Conservation (phyloP, 768 basidiomycete genomes). For the Melanogaster broomeanus region DNA sequence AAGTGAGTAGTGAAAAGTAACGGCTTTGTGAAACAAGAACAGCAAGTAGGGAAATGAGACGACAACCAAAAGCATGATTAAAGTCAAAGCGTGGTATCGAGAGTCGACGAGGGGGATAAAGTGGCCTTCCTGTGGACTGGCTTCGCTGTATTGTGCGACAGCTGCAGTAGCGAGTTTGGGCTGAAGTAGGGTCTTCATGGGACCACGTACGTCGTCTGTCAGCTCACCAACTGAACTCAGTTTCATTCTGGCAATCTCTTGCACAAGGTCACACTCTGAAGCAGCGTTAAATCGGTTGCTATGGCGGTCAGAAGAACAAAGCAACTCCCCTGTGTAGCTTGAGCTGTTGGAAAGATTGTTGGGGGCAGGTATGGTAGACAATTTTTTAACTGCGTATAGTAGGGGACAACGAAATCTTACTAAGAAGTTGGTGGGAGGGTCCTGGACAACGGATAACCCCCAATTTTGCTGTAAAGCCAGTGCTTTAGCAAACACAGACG, state of each 20-base stretch:
- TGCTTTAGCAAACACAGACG: slow-evolving; percentile 25
- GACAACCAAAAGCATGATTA: too few species aligned
- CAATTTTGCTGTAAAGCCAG: slow-evolving; percentile 42
- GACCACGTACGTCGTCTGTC: too few species aligned
- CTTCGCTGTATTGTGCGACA: slow-evolving; percentile 59
- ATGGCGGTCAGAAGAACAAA: slow-evolving; percentile 41
- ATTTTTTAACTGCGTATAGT: slow-evolving; percentile 40
- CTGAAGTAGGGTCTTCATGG: too few species aligned
- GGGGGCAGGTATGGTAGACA: slow-evolving; percentile 48
- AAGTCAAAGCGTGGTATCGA: too few species aligned
- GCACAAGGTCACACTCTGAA: slow-evolving; percentile 69
- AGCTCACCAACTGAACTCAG: too few species aligned
- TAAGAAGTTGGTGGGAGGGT: slow-evolving; percentile 37
- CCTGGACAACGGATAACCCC: slow-evolving; percentile 44
- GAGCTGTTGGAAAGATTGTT: slow-evolving; percentile 31
- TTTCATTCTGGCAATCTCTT: too few species aligned
- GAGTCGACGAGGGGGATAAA: too few species aligned
- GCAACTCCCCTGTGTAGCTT: slow-evolving; percentile 18
- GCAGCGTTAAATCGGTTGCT: slow-evolving; percentile 53
- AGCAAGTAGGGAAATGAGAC: too few species aligned
- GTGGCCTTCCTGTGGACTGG: slow-evolving; percentile 75
- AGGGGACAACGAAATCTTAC: slow-evolving; percentile 31
- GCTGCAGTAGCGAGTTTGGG: too few species aligned
- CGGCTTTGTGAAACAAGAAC: too few species aligned
- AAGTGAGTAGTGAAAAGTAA: too few species aligned